Conservation (phyloP, 1,139 yeast species). For the Yamadazyma membranifaciens region DNA sequence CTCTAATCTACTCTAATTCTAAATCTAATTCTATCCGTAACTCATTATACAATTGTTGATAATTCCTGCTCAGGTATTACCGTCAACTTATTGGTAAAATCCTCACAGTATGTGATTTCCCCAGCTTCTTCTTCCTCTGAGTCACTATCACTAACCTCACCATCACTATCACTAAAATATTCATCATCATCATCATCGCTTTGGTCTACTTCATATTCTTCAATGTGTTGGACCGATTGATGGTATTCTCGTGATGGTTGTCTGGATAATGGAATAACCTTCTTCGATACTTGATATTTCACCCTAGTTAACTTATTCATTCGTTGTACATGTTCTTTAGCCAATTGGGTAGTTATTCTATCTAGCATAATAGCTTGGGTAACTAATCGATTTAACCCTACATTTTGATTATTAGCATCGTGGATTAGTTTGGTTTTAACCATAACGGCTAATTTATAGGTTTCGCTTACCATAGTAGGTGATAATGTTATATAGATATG, state of each 20-base stretch:
- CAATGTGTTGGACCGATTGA: neutral
- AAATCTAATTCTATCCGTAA: slow-evolving; percentile 33
- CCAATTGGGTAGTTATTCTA: neutral
- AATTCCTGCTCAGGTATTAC: slow-evolving; percentile 12
- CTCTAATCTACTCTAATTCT: no score
- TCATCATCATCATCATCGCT: neutral
- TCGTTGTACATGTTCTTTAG: neutral
- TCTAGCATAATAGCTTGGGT: slow-evolving; percentile 2
- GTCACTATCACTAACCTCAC: slow-evolving; percentile 1
- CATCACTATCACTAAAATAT: slow-evolving; percentile 4
- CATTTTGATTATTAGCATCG: neutral
- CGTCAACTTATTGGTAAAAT: neutral
- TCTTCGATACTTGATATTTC: neutral
- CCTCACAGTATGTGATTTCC: slow-evolving; percentile 2
- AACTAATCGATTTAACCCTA: neutral
- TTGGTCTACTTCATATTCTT: neutral
- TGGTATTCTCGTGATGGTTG: neutral
- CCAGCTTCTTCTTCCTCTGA: neutral
- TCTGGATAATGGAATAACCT: no score
- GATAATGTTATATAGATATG: no score
- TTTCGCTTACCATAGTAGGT: neutral
- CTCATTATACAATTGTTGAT: slow-evolving; percentile 52
- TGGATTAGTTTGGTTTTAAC: neutral
- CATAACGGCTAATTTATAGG: neutral
- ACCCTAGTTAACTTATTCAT: neutral